Conservation (phyloP, 148 eudicot genomes). For the Hydrangea macrophylla region DNA sequence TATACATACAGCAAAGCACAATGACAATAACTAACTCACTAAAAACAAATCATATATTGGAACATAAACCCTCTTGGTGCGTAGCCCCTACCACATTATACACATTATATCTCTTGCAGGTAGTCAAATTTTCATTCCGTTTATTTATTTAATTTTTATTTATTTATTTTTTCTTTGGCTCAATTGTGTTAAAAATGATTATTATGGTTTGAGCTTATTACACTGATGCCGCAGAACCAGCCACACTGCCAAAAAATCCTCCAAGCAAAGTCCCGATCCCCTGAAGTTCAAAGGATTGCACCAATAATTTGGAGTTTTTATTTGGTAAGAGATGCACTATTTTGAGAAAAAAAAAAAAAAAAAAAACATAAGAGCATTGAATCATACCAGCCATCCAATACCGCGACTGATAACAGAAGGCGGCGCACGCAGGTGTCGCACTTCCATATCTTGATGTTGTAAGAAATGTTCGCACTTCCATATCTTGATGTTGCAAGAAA, state of each 20-base stretch:
- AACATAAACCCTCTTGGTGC: background rate
- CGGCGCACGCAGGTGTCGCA: conserved; percentile 83
- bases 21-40: background rate
- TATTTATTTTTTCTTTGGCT: no score
- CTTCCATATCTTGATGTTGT: conserved; percentile 80
- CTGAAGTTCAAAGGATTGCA: conserved; percentile 27
- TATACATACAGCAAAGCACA: conserved; percentile 13
- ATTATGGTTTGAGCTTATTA: conserved; percentile 21
- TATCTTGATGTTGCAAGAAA: conserved; percentile 73
- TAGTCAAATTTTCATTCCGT: background rate
- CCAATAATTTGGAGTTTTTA: background rate
- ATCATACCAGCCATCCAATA: conserved; percentile 66
- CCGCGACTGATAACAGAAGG: conserved; percentile 75
- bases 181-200: background rate
- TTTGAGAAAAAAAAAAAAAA: background rate
- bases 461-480: conserved; percentile 73
- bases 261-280: conserved; percentile 59
- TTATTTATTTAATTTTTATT: no score
- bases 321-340: background rate
- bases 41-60: background rate
- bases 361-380: background rate
- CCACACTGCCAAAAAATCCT: conserved; percentile 53
- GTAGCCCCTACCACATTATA: background rate
- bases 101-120: background rate
- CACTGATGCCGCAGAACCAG: conserved; percentile 68